Conservation (phyloP, 495 filamentous ascomycete species). For the Pseudomonodictys pantanalensis region DNA sequence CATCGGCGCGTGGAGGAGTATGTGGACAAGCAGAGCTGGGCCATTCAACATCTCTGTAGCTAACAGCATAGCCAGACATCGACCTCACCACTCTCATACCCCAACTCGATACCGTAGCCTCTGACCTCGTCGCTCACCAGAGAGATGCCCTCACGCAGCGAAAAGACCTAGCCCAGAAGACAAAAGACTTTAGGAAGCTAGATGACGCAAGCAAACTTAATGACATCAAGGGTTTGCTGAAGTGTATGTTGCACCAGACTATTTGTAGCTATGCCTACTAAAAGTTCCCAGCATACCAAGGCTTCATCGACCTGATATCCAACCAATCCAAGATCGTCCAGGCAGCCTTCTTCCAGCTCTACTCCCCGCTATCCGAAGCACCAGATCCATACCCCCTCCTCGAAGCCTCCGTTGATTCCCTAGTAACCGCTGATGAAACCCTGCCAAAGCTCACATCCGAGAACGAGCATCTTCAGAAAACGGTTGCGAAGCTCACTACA, state of each 20-base stretch:
- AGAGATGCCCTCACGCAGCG: conserved; percentile 88
- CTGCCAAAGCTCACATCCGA: conserved; percentile 82
- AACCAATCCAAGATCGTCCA: conserved; percentile 91
- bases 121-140: conserved; percentile 88
- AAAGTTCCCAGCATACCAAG: conserved; percentile 80
- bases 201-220: conserved; percentile 84
- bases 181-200: conserved; percentile 94
- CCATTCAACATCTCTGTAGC: not conserved
- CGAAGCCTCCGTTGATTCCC: conserved; percentile 91
- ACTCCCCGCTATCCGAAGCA: conserved; percentile 89
- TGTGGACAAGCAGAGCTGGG: conserved; percentile 2
- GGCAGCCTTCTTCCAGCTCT: conserved; percentile 79
- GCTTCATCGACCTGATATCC: conserved; percentile 92
- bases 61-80: conserved; percentile 59
- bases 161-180: conserved; percentile 97
- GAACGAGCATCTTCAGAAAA: conserved; percentile 79
- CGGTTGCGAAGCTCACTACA: conserved; percentile 74
- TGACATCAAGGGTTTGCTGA: conserved; percentile 86
- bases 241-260: conserved; percentile 52
- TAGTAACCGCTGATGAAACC: conserved; percentile 85
- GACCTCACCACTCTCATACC: conserved; percentile 82
- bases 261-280: conserved; percentile 13
- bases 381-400: conserved; percentile 95
- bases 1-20: conserved; percentile 96
- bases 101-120: conserved; percentile 83